A percentile compares a stretch with the other conserved stretches of the same genome.
Conservation (phyloP, 108 stramenopile species). For the Nannochloropsis salina region DNA sequence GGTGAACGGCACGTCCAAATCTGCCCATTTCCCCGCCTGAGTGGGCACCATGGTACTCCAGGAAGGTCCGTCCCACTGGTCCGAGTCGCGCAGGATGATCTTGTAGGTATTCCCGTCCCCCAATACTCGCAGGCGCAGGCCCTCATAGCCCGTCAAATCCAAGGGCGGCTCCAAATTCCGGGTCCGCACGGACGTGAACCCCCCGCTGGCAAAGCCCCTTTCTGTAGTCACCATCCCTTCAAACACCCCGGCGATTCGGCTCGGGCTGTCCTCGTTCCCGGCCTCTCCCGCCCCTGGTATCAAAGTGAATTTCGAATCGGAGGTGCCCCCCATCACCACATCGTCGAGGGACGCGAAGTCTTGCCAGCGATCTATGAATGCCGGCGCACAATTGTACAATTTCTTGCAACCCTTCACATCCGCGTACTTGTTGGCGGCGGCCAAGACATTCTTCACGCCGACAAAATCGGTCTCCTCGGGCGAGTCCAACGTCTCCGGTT, state of each 20-base stretch:
- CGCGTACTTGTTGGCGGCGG: slow-evolving; percentile 25
- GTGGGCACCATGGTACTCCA: not conserved
- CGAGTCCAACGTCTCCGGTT: slow-evolving; percentile 40
- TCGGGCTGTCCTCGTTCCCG: not conserved
- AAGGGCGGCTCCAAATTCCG: slow-evolving; percentile 33
- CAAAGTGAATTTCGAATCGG: slow-evolving; percentile 35
- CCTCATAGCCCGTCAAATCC: slow-evolving; percentile 36
- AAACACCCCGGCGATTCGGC: slow-evolving; percentile 31
- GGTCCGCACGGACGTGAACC: slow-evolving; percentile 48
- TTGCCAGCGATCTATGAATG: slow-evolving; percentile 31
- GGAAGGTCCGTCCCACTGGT: not conserved
- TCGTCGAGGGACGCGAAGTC: slow-evolving; percentile 46
- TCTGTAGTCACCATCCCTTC: slow-evolving; percentile 40
- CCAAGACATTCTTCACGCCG: slow-evolving; percentile 33
- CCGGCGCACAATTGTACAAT: slow-evolving; percentile 29
- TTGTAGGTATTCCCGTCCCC: slow-evolving; percentile 55
- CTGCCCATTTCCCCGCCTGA: not conserved
- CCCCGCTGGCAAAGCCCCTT: slow-evolving; percentile 43
- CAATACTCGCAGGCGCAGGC: slow-evolving; percentile 44
- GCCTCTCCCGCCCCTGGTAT: slow-evolving; percentile 44
- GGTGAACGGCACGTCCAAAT: not conserved
- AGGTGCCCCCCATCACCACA: slow-evolving; percentile 54
- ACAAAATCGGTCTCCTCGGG: slow-evolving; percentile 42
- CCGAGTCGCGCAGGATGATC: slow-evolving; percentile 47
- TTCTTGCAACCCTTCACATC: slow-evolving; percentile 33